Conservation (phyloP, 495 filamentous ascomycete species). For the Penicillium turbatum region DNA sequence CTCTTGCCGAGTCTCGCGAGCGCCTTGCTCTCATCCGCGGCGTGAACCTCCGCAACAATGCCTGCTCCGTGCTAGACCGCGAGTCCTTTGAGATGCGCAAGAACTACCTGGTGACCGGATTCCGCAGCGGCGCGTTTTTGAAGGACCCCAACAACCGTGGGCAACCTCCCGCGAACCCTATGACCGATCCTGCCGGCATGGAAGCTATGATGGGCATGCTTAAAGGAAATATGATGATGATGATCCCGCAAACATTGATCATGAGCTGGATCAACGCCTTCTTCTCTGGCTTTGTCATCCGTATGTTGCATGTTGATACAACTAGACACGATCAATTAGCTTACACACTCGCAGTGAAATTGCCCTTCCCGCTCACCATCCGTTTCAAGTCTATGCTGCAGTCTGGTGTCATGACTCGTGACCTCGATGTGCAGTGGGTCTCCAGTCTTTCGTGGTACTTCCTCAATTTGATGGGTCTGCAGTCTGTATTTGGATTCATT, state of each 20-base stretch:
- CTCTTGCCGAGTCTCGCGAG: slow-evolving; percentile 73
- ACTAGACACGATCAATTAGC: slow-evolving; percentile 5
- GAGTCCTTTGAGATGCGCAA: slow-evolving; percentile 75
- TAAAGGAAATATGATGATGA: slow-evolving; percentile 99
- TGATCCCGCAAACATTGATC: slow-evolving; percentile 96
- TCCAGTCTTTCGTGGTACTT: slow-evolving; percentile 99
- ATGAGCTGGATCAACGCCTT: slow-evolving; percentile 99
- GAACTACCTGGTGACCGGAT: slow-evolving; percentile 72
- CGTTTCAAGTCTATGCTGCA: slow-evolving; percentile 99
- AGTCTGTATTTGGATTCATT: slow-evolving; percentile 96
- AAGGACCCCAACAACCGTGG: slow-evolving; percentile 84
- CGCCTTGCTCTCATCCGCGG: slow-evolving; percentile 83
- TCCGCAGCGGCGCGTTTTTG: slow-evolving; percentile 78
- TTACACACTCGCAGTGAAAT: slow-evolving; percentile 64
- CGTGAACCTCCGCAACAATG: slow-evolving; percentile 78
- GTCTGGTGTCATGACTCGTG: slow-evolving; percentile 88
- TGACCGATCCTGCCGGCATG: slow-evolving; percentile 97
- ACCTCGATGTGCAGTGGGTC: slow-evolving; percentile 97
- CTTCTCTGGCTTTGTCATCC: slow-evolving; percentile 95
- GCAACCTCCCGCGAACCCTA: slow-evolving; percentile 86
- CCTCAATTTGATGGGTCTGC: slow-evolving; percentile 89
- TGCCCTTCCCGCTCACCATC: slow-evolving; percentile 96
- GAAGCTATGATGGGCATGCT: slow-evolving; percentile 99
- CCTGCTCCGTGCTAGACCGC: slow-evolving; percentile 61
- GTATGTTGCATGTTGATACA: slow-evolving; percentile 49